Evolutionary conservation across 371 early-diverging fungal genomes (phyloP).

Genomic region (Conidiobolus incongruus): DNA sequence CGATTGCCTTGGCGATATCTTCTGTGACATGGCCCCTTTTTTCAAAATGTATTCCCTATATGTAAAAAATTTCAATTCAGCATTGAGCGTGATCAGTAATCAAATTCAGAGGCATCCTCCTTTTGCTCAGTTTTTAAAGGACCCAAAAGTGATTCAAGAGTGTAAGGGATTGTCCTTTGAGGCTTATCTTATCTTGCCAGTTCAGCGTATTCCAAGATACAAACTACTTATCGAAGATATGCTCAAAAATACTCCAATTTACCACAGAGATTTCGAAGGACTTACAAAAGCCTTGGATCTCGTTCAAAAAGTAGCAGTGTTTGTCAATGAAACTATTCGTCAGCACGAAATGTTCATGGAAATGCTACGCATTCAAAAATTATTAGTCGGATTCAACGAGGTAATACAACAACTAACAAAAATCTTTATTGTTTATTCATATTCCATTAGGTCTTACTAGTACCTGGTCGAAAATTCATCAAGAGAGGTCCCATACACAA

Average conservation of each 20-base stretch:
- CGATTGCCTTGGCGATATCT: constrained; percentile 40
- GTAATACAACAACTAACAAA: constrained; percentile 3
- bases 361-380: constrained; percentile 38
- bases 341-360: constrained; percentile 42
- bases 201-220: constrained; percentile 66
- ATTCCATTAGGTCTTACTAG: constrained; percentile 16
- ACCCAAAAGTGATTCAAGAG: constrained; percentile 14
- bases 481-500: constrained; percentile 31
- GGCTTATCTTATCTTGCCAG: constrained; percentile 54
- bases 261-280: constrained; percentile 31
- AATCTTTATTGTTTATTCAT: constrained; percentile 4
- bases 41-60: constrained; percentile 44
- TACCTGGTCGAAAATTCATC: constrained; percentile 36
- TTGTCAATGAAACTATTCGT: constrained; percentile 49
- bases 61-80: constrained; percentile 17
- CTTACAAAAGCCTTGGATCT: constrained; percentile 28
- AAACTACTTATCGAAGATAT: constrained; percentile 43
- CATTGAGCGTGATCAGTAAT: constrained; percentile 12
- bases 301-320: constrained; percentile 31
- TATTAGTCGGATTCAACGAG: constrained; percentile 24
- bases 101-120: constrained; percentile 12
- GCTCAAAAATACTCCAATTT: constrained; percentile 24
- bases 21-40: constrained; percentile 33
- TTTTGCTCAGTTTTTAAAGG: constrained; percentile 15
- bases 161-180: constrained; percentile 39